Evolutionary conservation across 306 rosid species (phyloP), one percentile per base, ranked within the genome.

Genomic region (Echinosophora koreensis): DNA sequence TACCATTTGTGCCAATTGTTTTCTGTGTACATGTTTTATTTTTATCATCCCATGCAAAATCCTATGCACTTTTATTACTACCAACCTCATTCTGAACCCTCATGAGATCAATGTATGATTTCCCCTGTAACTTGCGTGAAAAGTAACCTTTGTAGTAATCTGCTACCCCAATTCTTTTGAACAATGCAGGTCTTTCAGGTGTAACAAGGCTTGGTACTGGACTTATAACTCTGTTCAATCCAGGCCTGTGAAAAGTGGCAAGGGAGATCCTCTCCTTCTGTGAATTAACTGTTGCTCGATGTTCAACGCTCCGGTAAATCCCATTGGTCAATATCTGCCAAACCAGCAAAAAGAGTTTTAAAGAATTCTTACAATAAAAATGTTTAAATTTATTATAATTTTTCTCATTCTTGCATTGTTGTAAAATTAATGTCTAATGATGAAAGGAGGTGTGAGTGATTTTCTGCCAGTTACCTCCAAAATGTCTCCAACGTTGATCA

Each of bases 401-500:
- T 41, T 41, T 41, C 2, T 41, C 8, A 41, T 41, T 41, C 46
- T 41, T 41, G 8, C 46, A 1, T 41, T 41, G 46, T 8, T 41
- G 55, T 49, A 49, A 49, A 49, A 49, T 13, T 46, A 49, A 49
- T 49, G 66, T 18, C 9, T 12, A 22, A 11, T 60, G 42, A 46
- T 66, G 10, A 16, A 8, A 14, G 4, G 10, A 5, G 0, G 30
- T 32, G 60, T 13, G 15, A 57, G 1, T 11, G 5, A 16, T n/a
- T n/a, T n/a, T n/a, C n/a, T 51, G 56, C 16, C 17, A 13, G 13
- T 66, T 72, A 72, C 83, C 79, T 80, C 84, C 69, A 80, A 46
- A 69, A 65, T 55, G 69, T 80, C 84, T 64, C 84, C 84, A 65
- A 80, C 5, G 3, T 80, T 73, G 62, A 73, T 56, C 5, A 80